These are phyloP conservation scores for Suaeda aralocaspica DNA, from an alignment of 148 eudicot genomes.

Conservation along the genomic window DNA sequence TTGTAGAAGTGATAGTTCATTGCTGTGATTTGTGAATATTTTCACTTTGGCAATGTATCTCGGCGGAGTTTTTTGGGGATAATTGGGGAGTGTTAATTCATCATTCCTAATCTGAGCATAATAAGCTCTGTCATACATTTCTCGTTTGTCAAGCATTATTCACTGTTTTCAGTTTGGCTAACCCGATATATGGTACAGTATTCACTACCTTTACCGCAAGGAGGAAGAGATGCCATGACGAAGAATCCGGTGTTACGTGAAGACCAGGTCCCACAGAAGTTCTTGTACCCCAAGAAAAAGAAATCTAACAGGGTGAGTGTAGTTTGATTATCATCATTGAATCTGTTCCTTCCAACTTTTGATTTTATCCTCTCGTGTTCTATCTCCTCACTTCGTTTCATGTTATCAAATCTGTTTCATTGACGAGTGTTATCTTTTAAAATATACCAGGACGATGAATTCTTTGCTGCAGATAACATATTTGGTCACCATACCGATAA, in stretches of 20 bases:
- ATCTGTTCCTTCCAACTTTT: background rate
- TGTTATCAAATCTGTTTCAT: background rate
- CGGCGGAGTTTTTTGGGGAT: background rate
- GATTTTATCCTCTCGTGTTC: background rate
- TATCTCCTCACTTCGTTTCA: background rate
- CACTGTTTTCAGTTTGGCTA: background rate
- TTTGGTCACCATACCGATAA: conserved; percentile 62
- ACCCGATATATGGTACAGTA: conserved; percentile 43
- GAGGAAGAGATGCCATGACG: conserved; percentile 74
- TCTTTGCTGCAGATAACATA: conserved; percentile 44
- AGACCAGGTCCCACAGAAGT: conserved; percentile 80
- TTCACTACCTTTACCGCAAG: conserved; percentile 86
- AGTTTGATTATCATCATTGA: background rate
- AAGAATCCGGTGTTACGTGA: conserved; percentile 92
- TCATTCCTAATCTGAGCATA: too few relatives aligned
- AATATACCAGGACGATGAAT: conserved; percentile 49
- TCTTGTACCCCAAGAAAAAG: conserved; percentile 64
- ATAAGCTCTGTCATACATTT: background rate
- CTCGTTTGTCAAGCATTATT: background rate
- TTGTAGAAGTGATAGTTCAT: too few relatives aligned
- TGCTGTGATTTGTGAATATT: too few relatives aligned
- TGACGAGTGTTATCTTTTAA: background rate
- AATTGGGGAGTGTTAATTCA: background rate
- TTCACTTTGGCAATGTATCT: too few relatives aligned
- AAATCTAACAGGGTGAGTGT: conserved; percentile 48